Evolutionary conservation across 495 filamentous ascomycete species (phyloP).

Genomic region (Aspergillus indologenus): DNA sequence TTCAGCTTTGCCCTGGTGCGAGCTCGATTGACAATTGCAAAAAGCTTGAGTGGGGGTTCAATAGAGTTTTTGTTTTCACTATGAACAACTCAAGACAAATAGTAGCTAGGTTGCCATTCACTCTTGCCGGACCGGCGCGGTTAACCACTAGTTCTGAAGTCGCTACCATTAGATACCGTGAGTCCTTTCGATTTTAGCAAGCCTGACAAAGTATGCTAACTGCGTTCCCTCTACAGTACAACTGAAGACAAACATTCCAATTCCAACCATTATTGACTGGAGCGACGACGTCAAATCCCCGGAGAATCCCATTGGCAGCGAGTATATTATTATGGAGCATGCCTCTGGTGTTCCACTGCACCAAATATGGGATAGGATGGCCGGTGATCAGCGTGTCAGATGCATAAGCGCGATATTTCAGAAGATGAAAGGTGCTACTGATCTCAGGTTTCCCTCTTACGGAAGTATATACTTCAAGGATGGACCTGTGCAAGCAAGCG

Average conservation of each 20-base stretch:
- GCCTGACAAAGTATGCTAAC: too few species aligned
- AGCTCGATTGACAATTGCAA: conserved; percentile 22
- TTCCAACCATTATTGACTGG: conserved; percentile 43
- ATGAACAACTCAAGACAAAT: conserved; percentile 31
- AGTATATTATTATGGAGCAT: conserved; percentile 49
- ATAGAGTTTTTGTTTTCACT: conserved; percentile 43
- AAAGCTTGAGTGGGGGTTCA: conserved; percentile 44
- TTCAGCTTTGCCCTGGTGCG: conserved; percentile 31
- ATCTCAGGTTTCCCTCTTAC: conserved; percentile 39
- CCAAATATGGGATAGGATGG: conserved; percentile 37
- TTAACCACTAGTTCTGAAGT: conserved; percentile 41
- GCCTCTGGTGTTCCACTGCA: conserved; percentile 34
- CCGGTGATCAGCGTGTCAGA: conserved; percentile 27
- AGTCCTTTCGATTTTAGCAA: conserved; percentile 12
- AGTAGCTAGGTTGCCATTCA: conserved; percentile 39
- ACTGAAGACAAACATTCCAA: conserved; percentile 35
- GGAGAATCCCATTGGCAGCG: conserved; percentile 35
- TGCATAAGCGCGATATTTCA: conserved; percentile 34
- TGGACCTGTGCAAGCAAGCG: conserved; percentile 13
- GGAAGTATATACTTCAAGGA: conserved; percentile 36
- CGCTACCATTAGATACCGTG: conserved; percentile 39
- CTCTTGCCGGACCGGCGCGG: conserved; percentile 30
- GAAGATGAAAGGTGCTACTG: conserved; percentile 30
- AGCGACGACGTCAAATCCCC: conserved; percentile 23
- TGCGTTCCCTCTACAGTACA: conserved; percentile 23